Evolutionary conservation across 2,329 filamentous ascomycete genomes (phyloP).

Genomic region (Trichoderma semiorbis): DNA sequence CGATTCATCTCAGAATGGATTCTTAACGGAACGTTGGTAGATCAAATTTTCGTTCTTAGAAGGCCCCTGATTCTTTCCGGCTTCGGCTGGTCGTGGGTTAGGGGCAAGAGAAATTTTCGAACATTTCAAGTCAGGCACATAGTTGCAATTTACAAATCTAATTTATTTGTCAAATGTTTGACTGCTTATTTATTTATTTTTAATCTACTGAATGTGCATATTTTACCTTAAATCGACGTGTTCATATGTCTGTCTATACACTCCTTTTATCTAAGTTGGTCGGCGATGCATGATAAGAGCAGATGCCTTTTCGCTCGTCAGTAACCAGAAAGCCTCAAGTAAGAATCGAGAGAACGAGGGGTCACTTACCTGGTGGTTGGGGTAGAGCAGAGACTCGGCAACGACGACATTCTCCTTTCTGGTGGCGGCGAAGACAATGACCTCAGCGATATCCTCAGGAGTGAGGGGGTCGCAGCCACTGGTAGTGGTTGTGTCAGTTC

Average conservation of each 20-base stretch:
- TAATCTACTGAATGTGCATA: neutral
- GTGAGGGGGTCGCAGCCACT: slow-evolving; percentile 79
- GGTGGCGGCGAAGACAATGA: slow-evolving; percentile 80
- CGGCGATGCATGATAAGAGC: slow-evolving; percentile 34
- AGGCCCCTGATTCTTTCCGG: slow-evolving; percentile 34
- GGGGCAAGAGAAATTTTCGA: slow-evolving; percentile 43
- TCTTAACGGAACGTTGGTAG: slow-evolving; percentile 84
- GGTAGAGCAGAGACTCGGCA: slow-evolving; percentile 82
- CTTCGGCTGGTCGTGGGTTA: slow-evolving; percentile 32
- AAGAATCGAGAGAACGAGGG: neutral
- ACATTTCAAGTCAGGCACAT: slow-evolving; percentile 27
- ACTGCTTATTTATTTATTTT: neutral
- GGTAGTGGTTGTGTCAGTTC: neutral
- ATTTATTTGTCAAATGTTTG: neutral
- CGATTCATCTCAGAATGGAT: slow-evolving; percentile 63
- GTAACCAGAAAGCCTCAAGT: neutral
- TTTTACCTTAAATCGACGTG: neutral
- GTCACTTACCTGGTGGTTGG: slow-evolving; percentile 73
- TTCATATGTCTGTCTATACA: neutral
- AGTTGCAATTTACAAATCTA: neutral
- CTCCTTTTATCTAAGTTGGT: neutral
- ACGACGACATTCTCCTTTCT: slow-evolving; percentile 87
- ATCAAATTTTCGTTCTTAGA: slow-evolving; percentile 43
- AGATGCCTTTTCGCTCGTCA: slow-evolving; percentile 27
- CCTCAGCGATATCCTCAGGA: slow-evolving; percentile 85